Evolutionary conservation across 2,329 filamentous ascomycete genomes (phyloP).

Genomic region (Penicillium sp.): DNA sequence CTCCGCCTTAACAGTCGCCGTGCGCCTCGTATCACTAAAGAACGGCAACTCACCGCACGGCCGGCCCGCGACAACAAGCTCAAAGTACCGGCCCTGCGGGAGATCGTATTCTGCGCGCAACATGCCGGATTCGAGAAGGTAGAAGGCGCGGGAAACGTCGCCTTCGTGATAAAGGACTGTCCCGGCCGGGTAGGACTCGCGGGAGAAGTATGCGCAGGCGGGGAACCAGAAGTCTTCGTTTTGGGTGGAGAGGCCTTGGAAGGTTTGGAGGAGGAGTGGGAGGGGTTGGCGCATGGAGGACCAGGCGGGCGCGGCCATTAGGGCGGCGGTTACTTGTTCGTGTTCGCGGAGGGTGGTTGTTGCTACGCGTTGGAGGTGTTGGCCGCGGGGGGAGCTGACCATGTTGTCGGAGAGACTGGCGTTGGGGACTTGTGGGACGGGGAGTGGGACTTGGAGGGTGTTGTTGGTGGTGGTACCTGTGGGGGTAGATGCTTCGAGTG

Average conservation of each 20-base stretch:
- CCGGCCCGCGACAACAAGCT: constrained; percentile 91
- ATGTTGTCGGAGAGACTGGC: constrained; percentile 56
- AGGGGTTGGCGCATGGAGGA: constrained; percentile 87
- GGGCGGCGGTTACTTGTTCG: constrained; percentile 63
- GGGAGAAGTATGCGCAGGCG: constrained; percentile 74
- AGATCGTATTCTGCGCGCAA: constrained; percentile 88
- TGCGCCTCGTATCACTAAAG: constrained; percentile 87
- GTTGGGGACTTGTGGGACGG: constrained; percentile 22
- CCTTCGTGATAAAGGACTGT: constrained; percentile 79
- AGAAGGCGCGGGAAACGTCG: constrained; percentile 81
- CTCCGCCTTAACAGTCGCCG: constrained; percentile 84
- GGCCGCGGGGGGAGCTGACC: constrained; percentile 78
- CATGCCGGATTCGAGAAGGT: constrained; percentile 87
- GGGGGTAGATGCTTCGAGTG: constrained; percentile 17
- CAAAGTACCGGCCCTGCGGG: constrained; percentile 85
- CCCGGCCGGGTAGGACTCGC: constrained; percentile 70
- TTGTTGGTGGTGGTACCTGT: constrained; percentile 7
- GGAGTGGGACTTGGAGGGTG: constrained; percentile 37
- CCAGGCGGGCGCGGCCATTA: constrained; percentile 69
- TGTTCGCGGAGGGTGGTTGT: constrained; percentile 68
- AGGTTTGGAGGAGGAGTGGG: constrained; percentile 91
- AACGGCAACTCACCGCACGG: constrained; percentile 97
- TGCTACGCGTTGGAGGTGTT: constrained; percentile 78
- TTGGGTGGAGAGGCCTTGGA: constrained; percentile 81
- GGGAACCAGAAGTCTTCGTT: constrained; percentile 97